Conservation (phyloP, 208 protist species). For the Blastocrithidia nonstop region DNA sequence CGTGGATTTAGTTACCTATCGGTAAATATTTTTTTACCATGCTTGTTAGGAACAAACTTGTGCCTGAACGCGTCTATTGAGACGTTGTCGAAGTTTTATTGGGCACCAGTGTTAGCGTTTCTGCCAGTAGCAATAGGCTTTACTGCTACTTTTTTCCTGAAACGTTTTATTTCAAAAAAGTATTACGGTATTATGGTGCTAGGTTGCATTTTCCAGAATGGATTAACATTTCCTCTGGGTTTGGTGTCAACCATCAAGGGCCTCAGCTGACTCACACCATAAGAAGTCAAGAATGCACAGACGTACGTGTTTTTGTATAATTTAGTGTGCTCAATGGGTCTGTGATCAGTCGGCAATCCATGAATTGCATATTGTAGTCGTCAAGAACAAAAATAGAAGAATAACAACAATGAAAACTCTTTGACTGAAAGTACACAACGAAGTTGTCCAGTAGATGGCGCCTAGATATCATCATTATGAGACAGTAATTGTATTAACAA, state of each 20-base stretch:
- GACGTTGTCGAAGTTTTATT: constrained; percentile 31
- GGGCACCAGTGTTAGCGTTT: constrained; percentile 32
- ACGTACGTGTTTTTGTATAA: constrained; percentile 69
- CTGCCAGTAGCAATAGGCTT: constrained; percentile 25
- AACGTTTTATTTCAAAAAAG: constrained; percentile 10
- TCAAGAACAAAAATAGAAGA: background rate
- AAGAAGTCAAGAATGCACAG: constrained; percentile 12
- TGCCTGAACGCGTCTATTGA: constrained; percentile 35
- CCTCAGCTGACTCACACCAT: constrained; percentile 21
- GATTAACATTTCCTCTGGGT: constrained; percentile 38
- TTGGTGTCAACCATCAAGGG: constrained; percentile 37
- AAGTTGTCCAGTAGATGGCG: too few species aligned
- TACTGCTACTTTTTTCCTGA: constrained; percentile 8
- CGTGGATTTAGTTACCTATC: constrained; percentile 41
- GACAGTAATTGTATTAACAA: too few species aligned
- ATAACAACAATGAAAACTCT: too few species aligned
- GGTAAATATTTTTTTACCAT: constrained; percentile 45
- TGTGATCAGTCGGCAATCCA: constrained; percentile 29
- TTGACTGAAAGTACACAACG: too few species aligned
- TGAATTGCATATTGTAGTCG: constrained; percentile 9
- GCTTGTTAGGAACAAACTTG: constrained; percentile 47
- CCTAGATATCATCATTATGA: too few species aligned
- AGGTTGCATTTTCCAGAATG: constrained; percentile 51
- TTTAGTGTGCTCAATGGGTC: constrained; percentile 31
- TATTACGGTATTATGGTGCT: constrained; percentile 36